phyloP scores from a whole-genome alignment of 306 rosid species.

The Canavalia ensiformis region DNA sequence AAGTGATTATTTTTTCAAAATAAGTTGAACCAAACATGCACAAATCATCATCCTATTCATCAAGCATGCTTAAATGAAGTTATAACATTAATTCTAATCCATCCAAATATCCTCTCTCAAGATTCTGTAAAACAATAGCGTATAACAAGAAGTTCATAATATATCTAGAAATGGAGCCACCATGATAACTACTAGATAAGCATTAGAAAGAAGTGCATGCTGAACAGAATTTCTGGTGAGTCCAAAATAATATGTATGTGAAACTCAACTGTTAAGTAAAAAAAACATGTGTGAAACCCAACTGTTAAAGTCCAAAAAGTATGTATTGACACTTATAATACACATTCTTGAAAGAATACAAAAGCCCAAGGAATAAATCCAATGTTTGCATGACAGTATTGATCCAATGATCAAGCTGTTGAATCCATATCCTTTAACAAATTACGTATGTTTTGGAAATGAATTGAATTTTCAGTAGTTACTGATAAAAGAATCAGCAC shows the following conservation, averaged over 20 bases:
- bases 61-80: not conserved
- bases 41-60: slow-evolving; percentile 7
- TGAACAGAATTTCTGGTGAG: not conserved
- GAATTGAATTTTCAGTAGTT: slow-evolving; percentile 6
- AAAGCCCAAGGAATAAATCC: slow-evolving; percentile 1
- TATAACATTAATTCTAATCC: not conserved
- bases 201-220: not conserved
- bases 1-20: too few species aligned
- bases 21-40: too few species aligned
- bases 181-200: not conserved
- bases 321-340: not conserved
- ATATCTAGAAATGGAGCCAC: slow-evolving; percentile 29
- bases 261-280: not conserved
- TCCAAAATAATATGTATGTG: not conserved
- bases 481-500: not conserved
- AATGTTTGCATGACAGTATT: slow-evolving; percentile 25
- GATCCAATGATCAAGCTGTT: slow-evolving; percentile 11
- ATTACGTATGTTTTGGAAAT: not conserved
- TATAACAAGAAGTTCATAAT: not conserved
- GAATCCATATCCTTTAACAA: slow-evolving; percentile 22
- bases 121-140: not conserved
- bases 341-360: slow-evolving; percentile 11
- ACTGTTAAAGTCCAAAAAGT: not conserved
- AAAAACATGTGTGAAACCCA: too few species aligned
- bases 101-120: not conserved